Evolutionary conservation across 148 eudicot genomes (phyloP).

Genomic region (Fagopyrum esculentum): DNA sequence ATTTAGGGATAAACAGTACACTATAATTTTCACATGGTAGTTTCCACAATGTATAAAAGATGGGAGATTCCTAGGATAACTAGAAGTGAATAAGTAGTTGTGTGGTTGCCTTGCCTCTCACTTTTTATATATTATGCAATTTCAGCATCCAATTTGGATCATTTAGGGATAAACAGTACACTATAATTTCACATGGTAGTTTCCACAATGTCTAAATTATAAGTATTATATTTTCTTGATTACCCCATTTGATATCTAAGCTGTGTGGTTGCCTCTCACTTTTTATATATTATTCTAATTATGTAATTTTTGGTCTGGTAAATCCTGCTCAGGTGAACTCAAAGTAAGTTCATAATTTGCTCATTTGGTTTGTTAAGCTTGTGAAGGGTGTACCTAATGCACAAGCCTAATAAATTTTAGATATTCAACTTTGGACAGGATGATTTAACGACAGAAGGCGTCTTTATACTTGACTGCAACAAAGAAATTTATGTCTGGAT

Average conservation of each 20-base stretch:
- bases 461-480: slow-evolving; percentile 39
- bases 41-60: too few species aligned
- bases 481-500: slow-evolving; percentile 43
- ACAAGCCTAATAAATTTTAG: neutral
- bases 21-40: too few species aligned
- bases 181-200: too few species aligned
- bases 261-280: neutral
- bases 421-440: slow-evolving; percentile 46
- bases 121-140: too few species aligned
- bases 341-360: slow-evolving; percentile 19
- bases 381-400: neutral
- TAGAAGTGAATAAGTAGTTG: too few species aligned
- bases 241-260: neutral
- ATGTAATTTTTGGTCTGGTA: neutral
- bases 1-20: too few species aligned
- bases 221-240: neutral
- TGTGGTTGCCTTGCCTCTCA: too few species aligned
- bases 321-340: slow-evolving; percentile 26
- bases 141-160: too few species aligned
- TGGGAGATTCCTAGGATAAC: too few species aligned
- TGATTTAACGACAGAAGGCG: slow-evolving; percentile 51
- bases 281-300: neutral
- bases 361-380: neutral
- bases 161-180: too few species aligned
- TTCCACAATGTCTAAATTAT: too few species aligned